Evolutionary conservation across 257 asterid species (phyloP), one percentile per base, ranked within the genome.

Genomic region (Solanum commersonii): DNA sequence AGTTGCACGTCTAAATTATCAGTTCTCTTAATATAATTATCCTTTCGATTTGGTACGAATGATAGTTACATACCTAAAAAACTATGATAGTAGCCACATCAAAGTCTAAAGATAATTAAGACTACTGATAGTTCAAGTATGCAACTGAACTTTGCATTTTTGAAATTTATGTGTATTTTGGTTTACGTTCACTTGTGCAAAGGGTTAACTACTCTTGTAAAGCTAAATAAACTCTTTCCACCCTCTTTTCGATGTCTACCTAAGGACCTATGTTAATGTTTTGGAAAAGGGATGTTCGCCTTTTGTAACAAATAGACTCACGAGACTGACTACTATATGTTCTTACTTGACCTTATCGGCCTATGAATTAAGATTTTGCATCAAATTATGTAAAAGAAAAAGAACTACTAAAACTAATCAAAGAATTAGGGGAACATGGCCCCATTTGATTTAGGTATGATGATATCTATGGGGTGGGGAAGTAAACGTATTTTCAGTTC

Each of bases 361-460:
- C 83, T 37, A 74, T 20, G 82, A 74, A 74, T 22, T 74, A 22
- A 35, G 67, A 8, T 35, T 74, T 35, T 74, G 5, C 29, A 72
- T 72, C 42, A 72, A 11, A 72, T 4, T 72, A 72, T 73, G 25
- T 34, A 34, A 34, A 35, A 31, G 23, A 16, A 72, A 16, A 72
- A 73, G 8, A 20, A 72, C 3, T 74, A 74, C 82, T 35, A 74
- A 74, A 73, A 20, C 49, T 73, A 34, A 74, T 35, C 1, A 10
- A 25, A 74, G 10, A 35, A 5, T 65, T 65, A 27, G 8, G 31
- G 15, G 29, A 5, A 74, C 37, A 35, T 22, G 52, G 52, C 10
- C 52, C 31, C 81, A 74, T 74, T 74, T 35, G 52, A 74, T 74
- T 37, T 74, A 38, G 31, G 49, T 2, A 74, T 74, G 83, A 74